These are phyloP conservation scores for Fusarium protoensiforme DNA, from an alignment of 2,329 filamentous ascomycete species.

Conservation along the genomic window DNA sequence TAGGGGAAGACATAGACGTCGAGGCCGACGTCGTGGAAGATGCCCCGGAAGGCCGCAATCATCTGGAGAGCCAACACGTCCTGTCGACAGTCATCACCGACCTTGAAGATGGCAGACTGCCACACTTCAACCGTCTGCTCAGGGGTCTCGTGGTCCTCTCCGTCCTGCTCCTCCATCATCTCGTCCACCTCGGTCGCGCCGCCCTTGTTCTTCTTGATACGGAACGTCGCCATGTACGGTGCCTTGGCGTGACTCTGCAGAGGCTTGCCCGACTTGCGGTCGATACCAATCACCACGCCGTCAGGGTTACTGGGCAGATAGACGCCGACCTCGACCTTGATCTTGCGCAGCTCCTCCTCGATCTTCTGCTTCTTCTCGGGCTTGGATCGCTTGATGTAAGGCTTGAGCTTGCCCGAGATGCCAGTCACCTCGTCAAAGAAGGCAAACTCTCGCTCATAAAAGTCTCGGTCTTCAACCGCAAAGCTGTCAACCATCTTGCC, in stretches of 20 bases:
- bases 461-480: conserved; percentile 79
- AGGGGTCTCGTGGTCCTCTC: conserved; percentile 45
- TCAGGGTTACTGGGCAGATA: conserved; percentile 98
- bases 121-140: conserved; percentile 86
- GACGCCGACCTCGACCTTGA: conserved; percentile 95
- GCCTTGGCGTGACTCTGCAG: conserved; percentile 98
- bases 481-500: conserved; percentile 85
- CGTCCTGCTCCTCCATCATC: conserved; percentile 60
- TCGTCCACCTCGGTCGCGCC: conserved; percentile 64
- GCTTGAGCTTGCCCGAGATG: conserved; percentile 95
- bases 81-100: conserved; percentile 97
- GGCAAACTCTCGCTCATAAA: conserved; percentile 95
- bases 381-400: conserved; percentile 90
- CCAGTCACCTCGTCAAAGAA: conserved; percentile 98
- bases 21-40: conserved; percentile 93
- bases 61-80: conserved; percentile 97
- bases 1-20: conserved; percentile 98
- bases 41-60: conserved; percentile 96
- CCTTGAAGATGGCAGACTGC: conserved; percentile 99
- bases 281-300: conserved; percentile 96
- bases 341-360: conserved; percentile 96
- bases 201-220: conserved; percentile 83
- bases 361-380: conserved; percentile 99
- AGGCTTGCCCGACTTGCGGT: conserved; percentile 97
- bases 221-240: conserved; percentile 98